Percentiles rank a stretch among this genome's conserved stretches.
Evolutionary conservation across 2,329 filamentous ascomycete species (phyloP).

Genomic region (Aspergillus cejpii): DNA sequence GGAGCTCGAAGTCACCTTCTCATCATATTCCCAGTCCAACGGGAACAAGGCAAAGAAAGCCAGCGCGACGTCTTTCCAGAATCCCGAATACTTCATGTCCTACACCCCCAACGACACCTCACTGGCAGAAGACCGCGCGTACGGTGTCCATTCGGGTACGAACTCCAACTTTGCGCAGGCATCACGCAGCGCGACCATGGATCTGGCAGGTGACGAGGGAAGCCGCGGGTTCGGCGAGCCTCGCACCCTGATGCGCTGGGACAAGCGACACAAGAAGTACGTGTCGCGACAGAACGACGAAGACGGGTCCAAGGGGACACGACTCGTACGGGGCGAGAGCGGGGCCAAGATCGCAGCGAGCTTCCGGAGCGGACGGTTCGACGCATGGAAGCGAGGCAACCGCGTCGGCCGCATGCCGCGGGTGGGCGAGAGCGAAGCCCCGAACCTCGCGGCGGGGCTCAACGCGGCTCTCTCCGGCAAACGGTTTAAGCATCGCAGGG

Average conservation of each 20-base stretch:
- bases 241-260: constrained; percentile 79
- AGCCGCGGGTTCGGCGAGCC: constrained; percentile 70
- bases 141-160: constrained; percentile 81
- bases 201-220: constrained; percentile 81
- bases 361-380: constrained; percentile 90
- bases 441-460: constrained; percentile 27
- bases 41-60: constrained; percentile 49
- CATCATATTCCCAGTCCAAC: constrained; percentile 49
- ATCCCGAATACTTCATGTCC: constrained; percentile 91
- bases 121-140: constrained; percentile 80
- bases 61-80: constrained; percentile 58
- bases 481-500: constrained; percentile 77
- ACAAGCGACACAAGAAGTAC: constrained; percentile 95
- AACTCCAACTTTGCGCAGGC: constrained; percentile 75
- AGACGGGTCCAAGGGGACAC: constrained; percentile 72
- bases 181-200: constrained; percentile 83
- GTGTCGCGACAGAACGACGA: constrained; percentile 87
- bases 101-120: constrained; percentile 80
- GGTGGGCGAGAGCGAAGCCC: constrained; percentile 70
- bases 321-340: constrained; percentile 78
- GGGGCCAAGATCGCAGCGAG: constrained; percentile 92
- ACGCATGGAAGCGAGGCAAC: constrained; percentile 83
- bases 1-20: constrained; percentile 65
- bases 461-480: constrained; percentile 42
- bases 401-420: constrained; percentile 70